Base-by-base conservation (phyloP, 2,329 filamentous ascomycete species). In the Mycosphaerelloides madeirae region DNA sequence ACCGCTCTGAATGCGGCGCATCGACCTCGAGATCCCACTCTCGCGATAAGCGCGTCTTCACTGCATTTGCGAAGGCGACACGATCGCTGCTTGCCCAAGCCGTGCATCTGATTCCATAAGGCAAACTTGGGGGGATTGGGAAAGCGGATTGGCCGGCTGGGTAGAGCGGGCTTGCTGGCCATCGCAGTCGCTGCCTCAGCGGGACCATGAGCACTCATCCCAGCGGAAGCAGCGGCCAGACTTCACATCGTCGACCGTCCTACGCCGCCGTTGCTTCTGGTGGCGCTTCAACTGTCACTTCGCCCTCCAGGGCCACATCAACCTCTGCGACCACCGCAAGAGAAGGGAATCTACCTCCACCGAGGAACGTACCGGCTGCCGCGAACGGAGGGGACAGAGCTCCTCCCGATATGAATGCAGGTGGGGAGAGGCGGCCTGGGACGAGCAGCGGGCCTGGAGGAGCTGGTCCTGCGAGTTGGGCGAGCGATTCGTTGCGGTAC, bases 401-500 rank as follows among this genome's bases (percentile, higher is more conserved):
- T 25, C 6, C 9, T 6, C 9, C 5, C 22, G 22, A 25, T 5
- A 25, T 25, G 22, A 25, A 9, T 41, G 38, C 43, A 41, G 38
- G 41, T 18, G 39, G 38, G 14, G 34, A 38, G 14, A 45, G 48
- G 14, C 48, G 48, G 35, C 18, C 47, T 34, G 47, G 31, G 13
- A 37, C 31, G 22, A 44, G 42, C 22, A 33, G 19, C 16, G 50
- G 43, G 15, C 36, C 35, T 46, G 48, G 46, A 45, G 42, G 31
- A 38, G 35, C 31, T 5, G 33, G 38, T 31, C 18, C 31, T 25
- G 31, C 43, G 29, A 48, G 35, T 31, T 48, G 46, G 37, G 48
- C 43, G 25, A 45, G 33, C 14, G 54, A 58, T 28, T 31, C 47
- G n/a, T 38, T 48, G 36, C 48, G 51, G 11, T 51, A 49, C 44